These are phyloP conservation scores for Colletotrichum higginsianum DNA, from an alignment of 2,329 filamentous ascomycete genomes.

Conservation along the genomic window DNA sequence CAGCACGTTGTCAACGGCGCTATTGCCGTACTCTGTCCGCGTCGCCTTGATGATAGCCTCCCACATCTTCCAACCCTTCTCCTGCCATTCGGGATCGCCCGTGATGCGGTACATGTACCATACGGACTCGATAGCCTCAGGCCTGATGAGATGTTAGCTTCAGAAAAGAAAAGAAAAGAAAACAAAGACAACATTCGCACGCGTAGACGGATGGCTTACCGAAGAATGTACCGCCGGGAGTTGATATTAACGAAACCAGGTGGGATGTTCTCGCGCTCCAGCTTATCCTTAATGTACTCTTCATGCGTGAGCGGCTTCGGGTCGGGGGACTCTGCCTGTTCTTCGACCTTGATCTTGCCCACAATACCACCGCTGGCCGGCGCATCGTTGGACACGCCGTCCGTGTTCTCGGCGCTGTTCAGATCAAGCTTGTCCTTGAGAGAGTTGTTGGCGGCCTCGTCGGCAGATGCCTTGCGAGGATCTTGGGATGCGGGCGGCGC, in stretches of 20 bases:
- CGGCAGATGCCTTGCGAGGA: conserved; percentile 29
- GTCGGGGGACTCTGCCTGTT: conserved; percentile 47
- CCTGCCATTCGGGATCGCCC: conserved; percentile 80
- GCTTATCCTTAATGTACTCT: conserved; percentile 65
- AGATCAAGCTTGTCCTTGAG: conserved; percentile 47
- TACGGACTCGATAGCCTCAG: conserved; percentile 89
- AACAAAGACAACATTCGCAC: conserved; percentile 9
- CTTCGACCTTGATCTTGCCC: conserved; percentile 49
- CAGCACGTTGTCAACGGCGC: conserved; percentile 77
- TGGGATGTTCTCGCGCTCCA: conserved; percentile 62
- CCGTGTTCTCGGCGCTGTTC: conserved; percentile 39
- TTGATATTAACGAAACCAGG: conserved; percentile 65
- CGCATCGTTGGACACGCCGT: conserved; percentile 41
- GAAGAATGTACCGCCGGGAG: conserved; percentile 70
- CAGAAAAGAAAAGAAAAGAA: background rate
- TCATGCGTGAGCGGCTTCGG: conserved; percentile 66
- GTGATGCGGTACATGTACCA: conserved; percentile 95
- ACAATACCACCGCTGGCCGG: conserved; percentile 43
- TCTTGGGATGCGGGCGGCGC: conserved; percentile 41
- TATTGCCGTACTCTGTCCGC: conserved; percentile 76
- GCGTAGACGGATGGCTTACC: conserved; percentile 62
- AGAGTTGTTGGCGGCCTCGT: conserved; percentile 43
- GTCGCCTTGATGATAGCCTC: conserved; percentile 78
- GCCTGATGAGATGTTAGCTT: conserved; percentile 61
- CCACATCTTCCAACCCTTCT: conserved; percentile 92